These are phyloP conservation scores for Ganoderma meredithae DNA, from an alignment of 1,284 basidiomycete genomes.

Conservation along the genomic window DNA sequence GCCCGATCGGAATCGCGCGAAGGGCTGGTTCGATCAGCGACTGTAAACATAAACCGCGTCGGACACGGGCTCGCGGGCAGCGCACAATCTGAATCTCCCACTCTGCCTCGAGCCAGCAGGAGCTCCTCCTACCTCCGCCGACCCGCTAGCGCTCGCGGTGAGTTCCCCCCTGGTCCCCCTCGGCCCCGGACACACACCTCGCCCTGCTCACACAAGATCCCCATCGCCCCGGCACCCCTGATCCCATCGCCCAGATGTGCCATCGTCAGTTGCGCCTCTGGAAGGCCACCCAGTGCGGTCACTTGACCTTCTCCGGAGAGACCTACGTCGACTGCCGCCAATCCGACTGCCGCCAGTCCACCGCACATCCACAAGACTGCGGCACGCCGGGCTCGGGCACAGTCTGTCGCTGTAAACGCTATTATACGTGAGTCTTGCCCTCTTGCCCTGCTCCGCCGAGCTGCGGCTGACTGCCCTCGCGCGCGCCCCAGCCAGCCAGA, in stretches of 20 bases:
- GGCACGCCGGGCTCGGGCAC: slow-evolving; percentile 46
- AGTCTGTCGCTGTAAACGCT: slow-evolving; percentile 66
- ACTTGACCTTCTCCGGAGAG: slow-evolving; percentile 60
- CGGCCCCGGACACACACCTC: not conserved
- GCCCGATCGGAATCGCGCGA: slow-evolving; percentile 33
- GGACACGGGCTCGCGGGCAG: slow-evolving; percentile 19
- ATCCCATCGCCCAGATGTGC: slow-evolving; percentile 58
- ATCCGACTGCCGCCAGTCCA: slow-evolving; percentile 54
- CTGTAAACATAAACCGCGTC: slow-evolving; percentile 28
- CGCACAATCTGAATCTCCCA: slow-evolving; percentile 33
- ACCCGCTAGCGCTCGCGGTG: slow-evolving; percentile 48
- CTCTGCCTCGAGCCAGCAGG: slow-evolving; percentile 31
- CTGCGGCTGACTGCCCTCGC: slow-evolving; percentile 12
- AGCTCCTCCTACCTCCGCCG: slow-evolving; percentile 45
- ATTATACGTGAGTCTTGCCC: slow-evolving; percentile 54
- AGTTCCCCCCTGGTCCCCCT: slow-evolving; percentile 32
- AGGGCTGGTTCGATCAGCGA: slow-evolving; percentile 24
- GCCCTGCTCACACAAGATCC: slow-evolving; percentile 16
- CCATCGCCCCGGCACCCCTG: slow-evolving; percentile 3
- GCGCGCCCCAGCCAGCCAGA: slow-evolving; percentile 39
- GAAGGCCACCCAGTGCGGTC: slow-evolving; percentile 58
- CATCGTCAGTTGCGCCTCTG: slow-evolving; percentile 64
- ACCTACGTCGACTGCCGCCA: slow-evolving; percentile 61
- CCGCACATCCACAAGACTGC: slow-evolving; percentile 57
- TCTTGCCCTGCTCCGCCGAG: not conserved